phyloP scores from a whole-genome alignment of 768 basidiomycete genomes.

The Chlorophyllum brunneum region DNA sequence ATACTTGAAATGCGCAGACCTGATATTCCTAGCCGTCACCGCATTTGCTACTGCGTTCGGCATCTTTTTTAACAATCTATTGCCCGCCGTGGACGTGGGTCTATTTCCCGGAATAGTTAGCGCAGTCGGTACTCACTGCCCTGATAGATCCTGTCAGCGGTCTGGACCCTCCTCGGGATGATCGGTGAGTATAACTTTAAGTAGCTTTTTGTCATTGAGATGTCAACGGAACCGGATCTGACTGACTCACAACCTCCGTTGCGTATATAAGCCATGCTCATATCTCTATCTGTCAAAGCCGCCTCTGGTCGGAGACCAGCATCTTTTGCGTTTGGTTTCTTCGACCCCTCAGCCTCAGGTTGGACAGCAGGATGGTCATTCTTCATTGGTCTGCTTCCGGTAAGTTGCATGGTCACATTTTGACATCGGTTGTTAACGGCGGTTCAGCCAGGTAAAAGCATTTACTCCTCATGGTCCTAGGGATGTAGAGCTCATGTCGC shows the following conservation, averaged over 20 bases:
- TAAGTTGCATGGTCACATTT: conserved; percentile 23
- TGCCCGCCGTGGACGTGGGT: conserved; percentile 47
- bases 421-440: conserved; percentile 6
- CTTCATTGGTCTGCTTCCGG: conserved; percentile 60
- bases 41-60: conserved; percentile 45
- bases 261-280: conserved; percentile 41
- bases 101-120: background rate
- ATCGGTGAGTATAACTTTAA: conserved; percentile 33
- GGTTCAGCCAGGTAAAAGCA: conserved; percentile 28
- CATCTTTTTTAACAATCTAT: conserved; percentile 49
- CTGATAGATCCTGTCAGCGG: conserved; percentile 49
- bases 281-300: conserved; percentile 55
- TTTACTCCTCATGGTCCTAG: background rate
- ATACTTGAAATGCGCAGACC: conserved; percentile 25
- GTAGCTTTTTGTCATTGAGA: background rate
- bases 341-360: conserved; percentile 59
- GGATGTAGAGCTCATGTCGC: background rate
- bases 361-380: conserved; percentile 70
- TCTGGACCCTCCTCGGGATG: conserved; percentile 59
- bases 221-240: background rate
- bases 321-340: conserved; percentile 53
- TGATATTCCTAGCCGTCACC: conserved; percentile 56
- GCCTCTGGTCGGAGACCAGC: conserved; percentile 50
- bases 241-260: background rate
- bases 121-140: background rate